phyloP scores from a whole-genome alignment of 768 basidiomycete species.

The Candolleomyces eurysporus region DNA sequence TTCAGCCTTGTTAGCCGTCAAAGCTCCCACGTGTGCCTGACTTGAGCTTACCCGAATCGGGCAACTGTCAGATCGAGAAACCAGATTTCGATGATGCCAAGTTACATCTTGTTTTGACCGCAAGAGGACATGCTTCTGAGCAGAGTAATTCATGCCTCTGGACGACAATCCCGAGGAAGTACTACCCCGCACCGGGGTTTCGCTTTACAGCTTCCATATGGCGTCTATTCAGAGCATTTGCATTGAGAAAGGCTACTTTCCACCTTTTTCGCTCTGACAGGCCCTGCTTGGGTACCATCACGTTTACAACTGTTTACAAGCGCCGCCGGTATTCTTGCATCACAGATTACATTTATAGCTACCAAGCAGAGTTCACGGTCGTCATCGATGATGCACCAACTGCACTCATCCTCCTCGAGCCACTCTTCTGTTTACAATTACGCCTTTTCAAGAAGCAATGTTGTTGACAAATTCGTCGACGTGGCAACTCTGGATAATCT shows the following conservation, averaged over 20 bases:
- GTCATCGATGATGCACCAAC: neutral
- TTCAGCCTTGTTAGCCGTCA: conserved; percentile 4
- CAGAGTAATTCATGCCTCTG: neutral
- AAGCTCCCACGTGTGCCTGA: neutral
- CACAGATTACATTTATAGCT: neutral
- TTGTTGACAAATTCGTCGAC: neutral
- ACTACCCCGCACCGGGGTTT: neutral
- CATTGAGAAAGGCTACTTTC: neutral
- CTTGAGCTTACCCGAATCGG: neutral
- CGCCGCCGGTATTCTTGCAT: too few relatives aligned
- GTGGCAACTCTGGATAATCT: neutral
- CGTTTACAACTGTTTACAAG: too few relatives aligned
- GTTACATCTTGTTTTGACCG: neutral
- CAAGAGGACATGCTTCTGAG: neutral
- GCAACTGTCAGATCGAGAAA: conserved; percentile 1
- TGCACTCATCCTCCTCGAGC: neutral
- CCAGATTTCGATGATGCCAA: neutral
- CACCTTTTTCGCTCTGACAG: neutral
- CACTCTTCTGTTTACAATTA: neutral
- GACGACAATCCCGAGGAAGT: neutral
- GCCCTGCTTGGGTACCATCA: too few relatives aligned
- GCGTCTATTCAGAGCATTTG: neutral
- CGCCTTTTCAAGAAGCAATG: neutral
- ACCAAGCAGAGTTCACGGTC: neutral
- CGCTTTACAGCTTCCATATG: neutral